Percentiles rank a stretch among this genome's conserved stretches.
Evolutionary conservation across 495 filamentous ascomycete genomes (phyloP).

Genomic region (Delitschia confertaspora): DNA sequence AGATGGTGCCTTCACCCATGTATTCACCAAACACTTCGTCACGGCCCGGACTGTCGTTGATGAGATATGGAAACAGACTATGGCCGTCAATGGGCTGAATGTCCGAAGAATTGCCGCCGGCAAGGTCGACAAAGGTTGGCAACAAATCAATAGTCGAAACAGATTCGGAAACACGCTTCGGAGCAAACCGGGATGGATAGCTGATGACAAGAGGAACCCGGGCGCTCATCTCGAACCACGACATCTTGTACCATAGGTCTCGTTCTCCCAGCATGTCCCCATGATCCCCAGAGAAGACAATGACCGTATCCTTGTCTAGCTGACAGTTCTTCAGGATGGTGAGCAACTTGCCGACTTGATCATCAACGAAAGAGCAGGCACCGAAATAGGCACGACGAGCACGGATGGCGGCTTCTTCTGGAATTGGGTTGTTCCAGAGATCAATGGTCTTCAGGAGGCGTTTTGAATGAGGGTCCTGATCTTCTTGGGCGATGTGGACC

Average conservation of each 20-base stretch:
- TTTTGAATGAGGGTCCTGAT: conserved; percentile 75
- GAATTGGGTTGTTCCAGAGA: conserved; percentile 65
- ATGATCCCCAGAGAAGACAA: conserved; percentile 83
- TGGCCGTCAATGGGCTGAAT: conserved; percentile 68
- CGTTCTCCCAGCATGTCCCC: conserved; percentile 90
- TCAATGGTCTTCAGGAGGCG: conserved; percentile 74
- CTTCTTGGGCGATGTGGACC: conserved; percentile 60
- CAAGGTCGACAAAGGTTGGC: conserved; percentile 75
- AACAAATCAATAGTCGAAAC: conserved; percentile 82
- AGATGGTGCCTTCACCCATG: conserved; percentile 77
- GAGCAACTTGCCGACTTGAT: conserved; percentile 72
- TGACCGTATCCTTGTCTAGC: conserved; percentile 69
- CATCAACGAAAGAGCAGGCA: conserved; percentile 80
- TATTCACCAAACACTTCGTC: conserved; percentile 84
- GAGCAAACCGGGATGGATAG: conserved; percentile 55
- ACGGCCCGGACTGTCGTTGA: conserved; percentile 45
- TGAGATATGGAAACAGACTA: conserved; percentile 62
- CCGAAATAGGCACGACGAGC: conserved; percentile 81
- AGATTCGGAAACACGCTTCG: conserved; percentile 62
- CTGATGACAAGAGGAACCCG: conserved; percentile 74
- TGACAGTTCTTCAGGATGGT: conserved; percentile 62
- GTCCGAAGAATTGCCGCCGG: conserved; percentile 51
- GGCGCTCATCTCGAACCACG: conserved; percentile 74
- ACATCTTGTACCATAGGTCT: conserved; percentile 92
- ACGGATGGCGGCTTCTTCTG: conserved; percentile 66